Percentiles rank a stretch among this genome's conserved stretches.
Evolutionary conservation across 1,284 basidiomycete genomes (phyloP).

Genomic region (Ceratobasidium sp.): DNA sequence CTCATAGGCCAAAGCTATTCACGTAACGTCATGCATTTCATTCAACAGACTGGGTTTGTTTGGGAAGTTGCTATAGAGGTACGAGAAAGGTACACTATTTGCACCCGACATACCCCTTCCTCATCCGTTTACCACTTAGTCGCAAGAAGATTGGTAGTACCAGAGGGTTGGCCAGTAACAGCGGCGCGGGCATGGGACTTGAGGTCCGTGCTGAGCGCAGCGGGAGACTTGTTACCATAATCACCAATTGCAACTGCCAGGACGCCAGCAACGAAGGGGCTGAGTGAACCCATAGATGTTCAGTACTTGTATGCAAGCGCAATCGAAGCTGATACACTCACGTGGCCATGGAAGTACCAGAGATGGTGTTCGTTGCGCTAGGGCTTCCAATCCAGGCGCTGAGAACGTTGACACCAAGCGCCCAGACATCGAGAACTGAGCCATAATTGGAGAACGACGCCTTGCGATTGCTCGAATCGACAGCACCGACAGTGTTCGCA

Average conservation of each 20-base stretch:
- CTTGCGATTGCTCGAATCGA: conserved; percentile 81
- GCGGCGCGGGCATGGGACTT: conserved; percentile 12
- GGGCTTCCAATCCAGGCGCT: conserved; percentile 79
- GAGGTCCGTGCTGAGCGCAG: conserved; percentile 1
- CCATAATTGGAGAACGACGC: conserved; percentile 91
- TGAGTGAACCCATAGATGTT: not conserved
- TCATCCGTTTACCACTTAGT: too few species aligned
- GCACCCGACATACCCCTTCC: too few species aligned
- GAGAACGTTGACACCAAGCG: conserved; percentile 76
- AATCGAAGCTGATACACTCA: not conserved
- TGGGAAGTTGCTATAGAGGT: too few species aligned
- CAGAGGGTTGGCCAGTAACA: conserved; percentile 33
- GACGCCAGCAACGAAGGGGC: conserved; percentile 16
- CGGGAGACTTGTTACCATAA: not conserved
- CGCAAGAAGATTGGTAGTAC: conserved; percentile 43
- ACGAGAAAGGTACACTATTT: too few species aligned
- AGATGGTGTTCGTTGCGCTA: conserved; percentile 75
- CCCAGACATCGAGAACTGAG: conserved; percentile 52
- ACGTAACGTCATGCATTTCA: too few species aligned
- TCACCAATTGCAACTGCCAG: conserved; percentile 1
- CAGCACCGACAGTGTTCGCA: conserved; percentile 91
- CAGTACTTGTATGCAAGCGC: too few species aligned
- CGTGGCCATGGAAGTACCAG: conserved; percentile 76
- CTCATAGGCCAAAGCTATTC: too few species aligned
- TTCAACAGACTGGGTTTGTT: too few species aligned